These are phyloP conservation scores for Avena sativa DNA, from an alignment of 176 grass and related monocot species.

Conservation along the genomic window DNA sequence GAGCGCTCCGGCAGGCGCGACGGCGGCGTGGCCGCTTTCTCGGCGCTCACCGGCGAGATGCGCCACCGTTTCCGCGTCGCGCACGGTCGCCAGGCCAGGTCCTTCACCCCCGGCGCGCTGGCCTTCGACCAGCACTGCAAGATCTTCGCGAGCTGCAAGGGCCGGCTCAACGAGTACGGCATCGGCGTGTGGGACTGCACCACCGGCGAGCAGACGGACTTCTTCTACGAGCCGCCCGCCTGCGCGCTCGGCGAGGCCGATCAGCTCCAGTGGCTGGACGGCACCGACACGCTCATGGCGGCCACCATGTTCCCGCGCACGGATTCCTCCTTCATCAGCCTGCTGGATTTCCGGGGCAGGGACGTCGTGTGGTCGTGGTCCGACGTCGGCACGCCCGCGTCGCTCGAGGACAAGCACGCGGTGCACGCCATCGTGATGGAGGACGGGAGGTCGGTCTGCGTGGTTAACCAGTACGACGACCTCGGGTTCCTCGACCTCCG, in stretches of 20 bases:
- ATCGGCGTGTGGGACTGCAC: slow-evolving; percentile 66
- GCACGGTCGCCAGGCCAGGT: slow-evolving; percentile 52
- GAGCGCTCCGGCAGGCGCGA: slow-evolving; percentile 43
- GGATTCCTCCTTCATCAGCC: slow-evolving; percentile 70
- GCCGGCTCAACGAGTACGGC: slow-evolving; percentile 86
- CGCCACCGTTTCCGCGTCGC: slow-evolving; percentile 65
- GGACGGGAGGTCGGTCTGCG: slow-evolving; percentile 61
- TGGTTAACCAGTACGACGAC: slow-evolving; percentile 85
- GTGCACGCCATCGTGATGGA: slow-evolving; percentile 71
- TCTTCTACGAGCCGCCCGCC: slow-evolving; percentile 83
- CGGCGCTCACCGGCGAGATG: slow-evolving; percentile 54
- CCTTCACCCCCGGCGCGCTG: slow-evolving; percentile 79
- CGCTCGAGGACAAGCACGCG: slow-evolving; percentile 75
- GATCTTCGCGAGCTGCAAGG: slow-evolving; percentile 87
- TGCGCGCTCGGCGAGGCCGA: slow-evolving; percentile 82
- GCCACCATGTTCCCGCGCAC: slow-evolving; percentile 83
- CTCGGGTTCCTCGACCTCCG: slow-evolving; percentile 89
- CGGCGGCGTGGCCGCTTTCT: slow-evolving; percentile 72
- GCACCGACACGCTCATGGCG: slow-evolving; percentile 58
- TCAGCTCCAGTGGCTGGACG: slow-evolving; percentile 78
- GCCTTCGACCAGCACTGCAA: not conserved
- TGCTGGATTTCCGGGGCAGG: slow-evolving; percentile 78
- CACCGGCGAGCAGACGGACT: slow-evolving; percentile 68
- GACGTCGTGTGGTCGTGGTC: slow-evolving; percentile 82
- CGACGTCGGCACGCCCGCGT: slow-evolving; percentile 57